phyloP scores from a whole-genome alignment of 345 rosid species.

The Corchorus olitorius region DNA sequence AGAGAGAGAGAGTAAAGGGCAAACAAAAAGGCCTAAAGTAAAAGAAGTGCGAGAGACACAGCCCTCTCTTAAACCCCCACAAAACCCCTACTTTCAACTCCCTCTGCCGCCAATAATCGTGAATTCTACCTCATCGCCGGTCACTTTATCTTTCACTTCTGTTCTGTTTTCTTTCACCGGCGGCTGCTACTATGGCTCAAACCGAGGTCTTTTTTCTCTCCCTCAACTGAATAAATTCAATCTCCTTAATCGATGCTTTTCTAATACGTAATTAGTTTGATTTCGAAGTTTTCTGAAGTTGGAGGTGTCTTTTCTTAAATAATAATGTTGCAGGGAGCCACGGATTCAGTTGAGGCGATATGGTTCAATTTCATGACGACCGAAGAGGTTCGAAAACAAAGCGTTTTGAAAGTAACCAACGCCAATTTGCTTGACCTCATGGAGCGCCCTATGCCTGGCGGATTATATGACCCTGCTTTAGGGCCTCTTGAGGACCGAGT shows the following conservation, averaged over 20 bases:
- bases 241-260: background rate
- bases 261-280: background rate
- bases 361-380: constrained; percentile 53
- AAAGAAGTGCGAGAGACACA: too few species aligned
- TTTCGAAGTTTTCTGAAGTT: background rate
- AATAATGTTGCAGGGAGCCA: constrained; percentile 7
- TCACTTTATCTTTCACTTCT: background rate
- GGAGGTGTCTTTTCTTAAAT: background rate
- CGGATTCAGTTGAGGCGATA: constrained; percentile 11
- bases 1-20: too few species aligned
- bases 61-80: background rate
- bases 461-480: constrained; percentile 56
- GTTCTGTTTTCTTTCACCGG: background rate
- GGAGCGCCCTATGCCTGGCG: constrained; percentile 50
- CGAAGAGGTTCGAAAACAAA: constrained; percentile 55
- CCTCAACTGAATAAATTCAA: background rate
- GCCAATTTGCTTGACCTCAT: constrained; percentile 42
- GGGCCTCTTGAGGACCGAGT: constrained; percentile 49
- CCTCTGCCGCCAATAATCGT: background rate
- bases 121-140: background rate
- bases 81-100: background rate
- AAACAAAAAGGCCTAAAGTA: background rate
- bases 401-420: constrained; percentile 47
- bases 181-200: background rate
- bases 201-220: background rate